Percentiles rank a stretch among this genome's conserved stretches.
Conservation (phyloP, 768 basidiomycete species). For the Lyophyllum semitale region DNA sequence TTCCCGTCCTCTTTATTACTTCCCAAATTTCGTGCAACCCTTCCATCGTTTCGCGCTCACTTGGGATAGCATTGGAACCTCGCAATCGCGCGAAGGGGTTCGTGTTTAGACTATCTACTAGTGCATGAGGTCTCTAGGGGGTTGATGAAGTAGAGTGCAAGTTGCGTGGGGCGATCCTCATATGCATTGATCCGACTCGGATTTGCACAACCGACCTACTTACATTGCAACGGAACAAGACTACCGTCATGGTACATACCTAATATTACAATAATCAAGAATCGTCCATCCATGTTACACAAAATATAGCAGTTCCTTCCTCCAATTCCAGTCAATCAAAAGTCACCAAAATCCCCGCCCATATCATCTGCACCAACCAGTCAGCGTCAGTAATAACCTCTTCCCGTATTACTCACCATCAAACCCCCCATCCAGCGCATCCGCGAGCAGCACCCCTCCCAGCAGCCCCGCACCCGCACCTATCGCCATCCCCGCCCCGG, state of each 20-base stretch:
- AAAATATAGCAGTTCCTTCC: not conserved
- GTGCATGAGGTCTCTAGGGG: too few species aligned
- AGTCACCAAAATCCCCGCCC: not conserved
- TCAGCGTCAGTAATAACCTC: not conserved
- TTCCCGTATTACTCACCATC: conserved; percentile 6
- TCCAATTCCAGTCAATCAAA: not conserved
- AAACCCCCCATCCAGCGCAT: conserved; percentile 34
- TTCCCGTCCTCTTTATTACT: too few species aligned
- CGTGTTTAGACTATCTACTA: too few species aligned
- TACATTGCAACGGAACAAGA: too few species aligned
- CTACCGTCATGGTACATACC: not conserved
- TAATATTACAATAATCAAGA: not conserved
- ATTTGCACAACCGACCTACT: too few species aligned
- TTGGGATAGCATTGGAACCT: too few species aligned
- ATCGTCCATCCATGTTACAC: not conserved
- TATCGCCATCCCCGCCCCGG: conserved; percentile 1
- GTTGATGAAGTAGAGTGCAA: too few species aligned
- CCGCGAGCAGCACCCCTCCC: conserved; percentile 58
- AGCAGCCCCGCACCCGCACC: conserved; percentile 65
- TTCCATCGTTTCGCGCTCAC: too few species aligned
- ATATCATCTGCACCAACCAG: not conserved
- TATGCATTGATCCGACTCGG: too few species aligned
- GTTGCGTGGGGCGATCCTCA: too few species aligned
- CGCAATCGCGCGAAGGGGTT: too few species aligned
- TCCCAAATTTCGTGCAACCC: too few species aligned